phyloP scores from a whole-genome alignment of 2,329 filamentous ascomycete species.

The Calonectria pteridis region DNA sequence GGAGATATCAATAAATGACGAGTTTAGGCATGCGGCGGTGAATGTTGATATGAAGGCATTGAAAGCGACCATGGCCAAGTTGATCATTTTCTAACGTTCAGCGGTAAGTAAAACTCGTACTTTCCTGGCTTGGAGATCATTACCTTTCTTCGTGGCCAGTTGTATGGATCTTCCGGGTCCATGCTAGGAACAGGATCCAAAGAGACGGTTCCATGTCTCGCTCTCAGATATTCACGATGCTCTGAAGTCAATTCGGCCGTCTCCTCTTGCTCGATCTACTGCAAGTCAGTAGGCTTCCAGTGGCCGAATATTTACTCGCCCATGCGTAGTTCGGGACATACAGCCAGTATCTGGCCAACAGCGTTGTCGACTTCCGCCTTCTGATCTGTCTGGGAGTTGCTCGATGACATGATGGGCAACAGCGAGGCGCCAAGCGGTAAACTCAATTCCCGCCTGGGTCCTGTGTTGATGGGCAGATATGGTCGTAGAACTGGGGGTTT shows the following conservation, averaged over 20 bases:
- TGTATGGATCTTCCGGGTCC: constrained; percentile 3
- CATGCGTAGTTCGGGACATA: background rate
- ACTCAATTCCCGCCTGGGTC: background rate
- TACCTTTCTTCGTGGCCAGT: background rate
- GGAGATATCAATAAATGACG: background rate
- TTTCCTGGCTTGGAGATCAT: background rate
- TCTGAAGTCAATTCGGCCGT: background rate
- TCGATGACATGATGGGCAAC: background rate
- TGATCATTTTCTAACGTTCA: background rate
- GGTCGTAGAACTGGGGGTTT: too few species aligned
- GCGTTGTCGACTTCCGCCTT: background rate
- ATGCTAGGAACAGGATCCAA: background rate
- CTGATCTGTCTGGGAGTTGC: background rate
- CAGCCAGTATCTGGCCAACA: background rate
- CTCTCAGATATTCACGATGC: background rate
- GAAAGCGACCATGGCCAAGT: background rate
- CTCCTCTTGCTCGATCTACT: background rate
- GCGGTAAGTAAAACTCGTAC: background rate
- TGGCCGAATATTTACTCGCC: too few species aligned
- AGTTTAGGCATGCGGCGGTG: background rate
- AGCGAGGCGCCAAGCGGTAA: background rate
- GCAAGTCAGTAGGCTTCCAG: background rate
- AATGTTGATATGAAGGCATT: background rate
- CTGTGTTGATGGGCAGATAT: too few species aligned
- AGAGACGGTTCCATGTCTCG: background rate